Conservation (phyloP, 257 asterid genomes). For the Thymus mandschuricus region DNA sequence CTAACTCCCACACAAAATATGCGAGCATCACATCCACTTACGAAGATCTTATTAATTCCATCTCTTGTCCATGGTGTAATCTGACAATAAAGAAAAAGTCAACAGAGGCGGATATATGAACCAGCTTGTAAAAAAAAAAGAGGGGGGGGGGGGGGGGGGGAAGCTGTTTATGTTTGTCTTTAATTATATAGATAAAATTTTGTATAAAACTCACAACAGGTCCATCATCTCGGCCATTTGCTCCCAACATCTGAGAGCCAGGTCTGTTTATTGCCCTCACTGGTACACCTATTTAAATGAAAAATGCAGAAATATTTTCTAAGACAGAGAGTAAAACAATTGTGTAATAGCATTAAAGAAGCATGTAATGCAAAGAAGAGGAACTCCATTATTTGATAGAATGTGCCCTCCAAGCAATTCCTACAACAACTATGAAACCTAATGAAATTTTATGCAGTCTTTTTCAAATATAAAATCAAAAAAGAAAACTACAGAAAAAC, state of each 20-base stretch:
- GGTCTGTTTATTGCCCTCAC: constrained; percentile 93
- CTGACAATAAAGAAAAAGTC: constrained; percentile 50
- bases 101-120: no score
- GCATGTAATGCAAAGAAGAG: not conserved
- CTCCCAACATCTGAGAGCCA: constrained; percentile 84
- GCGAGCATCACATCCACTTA: constrained; percentile 93
- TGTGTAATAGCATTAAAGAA: constrained; percentile 19
- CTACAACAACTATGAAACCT: constrained; percentile 12
- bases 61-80: constrained; percentile 89
- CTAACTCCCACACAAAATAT: constrained; percentile 90
- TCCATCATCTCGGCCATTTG: constrained; percentile 99
- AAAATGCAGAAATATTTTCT: constrained; percentile 20
- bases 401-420: constrained; percentile 8
- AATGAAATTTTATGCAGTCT: constrained; percentile 1
- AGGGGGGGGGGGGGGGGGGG: not conserved
- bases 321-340: constrained; percentile 11
- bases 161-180: constrained; percentile 6
- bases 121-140: not conserved
- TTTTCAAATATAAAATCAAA: constrained; percentile 6
- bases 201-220: constrained; percentile 67
- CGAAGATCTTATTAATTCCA: constrained; percentile 83
- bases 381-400: constrained; percentile 6
- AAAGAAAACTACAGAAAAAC: no score
- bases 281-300: constrained; percentile 66
- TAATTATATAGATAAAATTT: not conserved